phyloP scores from a whole-genome alignment of 2,329 filamentous ascomycete genomes.

The Lithohypha guttulata region DNA sequence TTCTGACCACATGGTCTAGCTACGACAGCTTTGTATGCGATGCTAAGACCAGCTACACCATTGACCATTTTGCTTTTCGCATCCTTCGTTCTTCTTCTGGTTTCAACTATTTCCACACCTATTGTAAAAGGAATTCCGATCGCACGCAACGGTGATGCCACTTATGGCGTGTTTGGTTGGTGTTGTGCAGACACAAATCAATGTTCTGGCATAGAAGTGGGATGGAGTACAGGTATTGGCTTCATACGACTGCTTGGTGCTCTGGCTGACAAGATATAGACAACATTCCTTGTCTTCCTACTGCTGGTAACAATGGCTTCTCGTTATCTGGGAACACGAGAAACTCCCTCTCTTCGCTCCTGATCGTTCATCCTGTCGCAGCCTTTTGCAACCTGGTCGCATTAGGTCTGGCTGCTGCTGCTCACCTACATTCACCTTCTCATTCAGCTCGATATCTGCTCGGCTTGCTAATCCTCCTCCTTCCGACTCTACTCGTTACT shows the following conservation, averaged over 20 bases:
- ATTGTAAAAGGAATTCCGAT: constrained; percentile 78
- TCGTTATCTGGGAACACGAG: constrained; percentile 54
- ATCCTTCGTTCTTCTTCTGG: constrained; percentile 73
- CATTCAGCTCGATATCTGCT: constrained; percentile 86
- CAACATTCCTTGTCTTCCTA: no score
- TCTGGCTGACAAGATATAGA: constrained; percentile 27
- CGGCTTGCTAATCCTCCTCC: constrained; percentile 70
- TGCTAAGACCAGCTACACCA: constrained; percentile 87
- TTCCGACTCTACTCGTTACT: constrained; percentile 73
- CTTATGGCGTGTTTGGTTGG: constrained; percentile 88
- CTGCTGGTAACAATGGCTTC: constrained; percentile 41
- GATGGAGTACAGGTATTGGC: constrained; percentile 70
- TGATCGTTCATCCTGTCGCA: constrained; percentile 87
- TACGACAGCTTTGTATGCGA: constrained; percentile 36
- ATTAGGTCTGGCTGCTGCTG: constrained; percentile 64
- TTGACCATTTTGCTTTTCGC: constrained; percentile 73
- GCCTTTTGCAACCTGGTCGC: constrained; percentile 77
- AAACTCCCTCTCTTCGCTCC: constrained; percentile 67
- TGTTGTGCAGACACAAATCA: constrained; percentile 49
- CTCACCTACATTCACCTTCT: constrained; percentile 77
- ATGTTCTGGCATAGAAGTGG: constrained; percentile 68
- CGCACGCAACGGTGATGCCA: constrained; percentile 62
- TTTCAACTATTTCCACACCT: constrained; percentile 84
- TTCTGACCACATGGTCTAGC: constrained; percentile 3
- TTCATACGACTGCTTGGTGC: neutral